Percentiles rank a stretch among this genome's conserved stretches.
phyloP scores from a whole-genome alignment of 768 basidiomycete species.

The Hortiboletus flavorubellus region DNA sequence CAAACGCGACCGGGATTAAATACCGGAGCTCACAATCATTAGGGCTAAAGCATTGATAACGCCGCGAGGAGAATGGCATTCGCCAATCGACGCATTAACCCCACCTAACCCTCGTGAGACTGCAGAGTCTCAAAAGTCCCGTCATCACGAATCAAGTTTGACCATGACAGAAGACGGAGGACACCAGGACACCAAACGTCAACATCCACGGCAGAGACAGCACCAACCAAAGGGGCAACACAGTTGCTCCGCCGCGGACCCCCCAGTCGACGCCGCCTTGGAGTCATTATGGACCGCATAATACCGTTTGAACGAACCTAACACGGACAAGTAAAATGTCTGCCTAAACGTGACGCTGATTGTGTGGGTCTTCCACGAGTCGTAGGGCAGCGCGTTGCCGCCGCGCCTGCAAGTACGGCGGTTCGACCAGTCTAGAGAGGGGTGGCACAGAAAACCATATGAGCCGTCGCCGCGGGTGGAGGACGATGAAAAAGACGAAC shows the following conservation, averaged over 20 bases:
- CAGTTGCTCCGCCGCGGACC: conserved; percentile 46
- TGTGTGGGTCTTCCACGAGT: conserved; percentile 57
- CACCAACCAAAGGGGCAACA: conserved; percentile 28
- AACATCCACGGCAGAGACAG: neutral
- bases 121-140: no score
- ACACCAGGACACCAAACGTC: neutral
- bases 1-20: neutral
- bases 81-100: neutral
- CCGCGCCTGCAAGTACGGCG: conserved; percentile 71
- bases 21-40: neutral
- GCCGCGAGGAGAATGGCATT: neutral
- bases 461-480: neutral
- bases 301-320: conserved; percentile 61
- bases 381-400: conserved; percentile 47
- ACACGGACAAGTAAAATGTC: conserved; percentile 61
- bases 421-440: conserved; percentile 56
- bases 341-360: conserved; percentile 55
- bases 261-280: conserved; percentile 39
- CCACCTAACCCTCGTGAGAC: neutral
- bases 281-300: conserved; percentile 40
- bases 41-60: neutral
- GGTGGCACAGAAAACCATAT: neutral
- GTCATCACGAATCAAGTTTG: no score
- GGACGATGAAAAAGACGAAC: conserved; percentile 36
- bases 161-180: neutral